These are phyloP conservation scores for Syncephalastrum sp. DNA, from an alignment of 371 early-diverging fungal species.

Conservation along the genomic window DNA sequence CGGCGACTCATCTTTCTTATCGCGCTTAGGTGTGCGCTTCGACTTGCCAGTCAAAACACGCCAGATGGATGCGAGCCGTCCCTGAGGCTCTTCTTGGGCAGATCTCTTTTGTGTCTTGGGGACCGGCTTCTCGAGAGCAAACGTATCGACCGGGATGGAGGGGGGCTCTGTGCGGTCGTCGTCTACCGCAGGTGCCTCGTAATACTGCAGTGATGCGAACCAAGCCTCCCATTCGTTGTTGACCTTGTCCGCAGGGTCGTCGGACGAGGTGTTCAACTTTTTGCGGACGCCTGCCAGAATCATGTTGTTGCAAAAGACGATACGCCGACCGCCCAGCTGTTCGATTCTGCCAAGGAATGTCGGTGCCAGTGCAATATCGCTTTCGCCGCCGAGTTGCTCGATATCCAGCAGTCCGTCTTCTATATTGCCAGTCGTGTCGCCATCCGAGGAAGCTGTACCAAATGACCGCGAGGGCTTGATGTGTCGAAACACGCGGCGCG, in stretches of 20 bases:
- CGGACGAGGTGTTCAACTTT: background rate
- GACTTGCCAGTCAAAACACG: background rate
- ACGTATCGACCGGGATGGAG: slow-evolving; percentile 23
- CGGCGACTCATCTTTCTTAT: background rate
- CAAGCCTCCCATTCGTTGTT: slow-evolving; percentile 32
- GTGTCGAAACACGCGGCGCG: slow-evolving; percentile 9
- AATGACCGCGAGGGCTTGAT: slow-evolving; percentile 1
- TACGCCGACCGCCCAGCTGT: slow-evolving; percentile 27
- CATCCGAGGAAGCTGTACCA: no score
- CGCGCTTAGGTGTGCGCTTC: background rate
- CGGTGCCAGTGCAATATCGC: slow-evolving; percentile 17
- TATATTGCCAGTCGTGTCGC: no score
- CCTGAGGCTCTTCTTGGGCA: background rate
- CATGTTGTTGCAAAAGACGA: slow-evolving; percentile 38
- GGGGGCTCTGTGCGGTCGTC: slow-evolving; percentile 1
- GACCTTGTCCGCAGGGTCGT: background rate
- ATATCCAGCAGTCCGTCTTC: slow-evolving; percentile 26
- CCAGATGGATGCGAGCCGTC: slow-evolving; percentile 1
- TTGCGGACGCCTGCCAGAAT: slow-evolving; percentile 37
- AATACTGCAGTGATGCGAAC: slow-evolving; percentile 37
- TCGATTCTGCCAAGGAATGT: slow-evolving; percentile 31
- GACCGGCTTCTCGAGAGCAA: slow-evolving; percentile 24
- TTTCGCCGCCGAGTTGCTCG: slow-evolving; percentile 26
- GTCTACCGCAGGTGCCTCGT: slow-evolving; percentile 16
- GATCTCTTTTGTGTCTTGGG: background rate